These are phyloP conservation scores for Citrus reticulata DNA, from an alignment of 345 rosid species.

Conservation along the genomic window DNA sequence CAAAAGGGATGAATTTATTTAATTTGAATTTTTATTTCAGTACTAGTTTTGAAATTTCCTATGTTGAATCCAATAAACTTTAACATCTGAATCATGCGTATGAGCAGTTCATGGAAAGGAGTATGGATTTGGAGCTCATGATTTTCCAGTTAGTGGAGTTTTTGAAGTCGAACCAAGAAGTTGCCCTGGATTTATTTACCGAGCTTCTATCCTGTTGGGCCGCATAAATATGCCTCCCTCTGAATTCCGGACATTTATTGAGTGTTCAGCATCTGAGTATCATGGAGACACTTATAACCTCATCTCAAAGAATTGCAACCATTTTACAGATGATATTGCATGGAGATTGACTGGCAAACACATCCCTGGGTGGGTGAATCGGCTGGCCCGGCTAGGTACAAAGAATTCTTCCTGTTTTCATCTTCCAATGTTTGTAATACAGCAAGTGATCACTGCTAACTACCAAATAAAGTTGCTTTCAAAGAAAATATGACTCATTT, in stretches of 20 bases:
- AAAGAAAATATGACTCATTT: neutral
- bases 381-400: constrained; percentile 69
- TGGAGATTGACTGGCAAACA: constrained; percentile 49
- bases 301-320: constrained; percentile 79
- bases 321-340: constrained; percentile 61
- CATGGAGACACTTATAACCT: constrained; percentile 84
- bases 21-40: neutral
- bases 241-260: constrained; percentile 56
- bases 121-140: constrained; percentile 77
- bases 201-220: constrained; percentile 54
- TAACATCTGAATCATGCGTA: neutral
- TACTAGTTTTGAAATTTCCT: neutral
- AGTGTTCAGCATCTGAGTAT: constrained; percentile 62
- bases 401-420: neutral
- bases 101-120: constrained; percentile 76
- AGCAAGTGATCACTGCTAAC: neutral
- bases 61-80: neutral
- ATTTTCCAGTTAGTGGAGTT: constrained; percentile 73
- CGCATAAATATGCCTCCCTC: constrained; percentile 36
- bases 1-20: neutral
- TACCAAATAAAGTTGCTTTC: neutral
- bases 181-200: constrained; percentile 66
- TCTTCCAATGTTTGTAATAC: neutral
- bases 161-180: constrained; percentile 73
- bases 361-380: constrained; percentile 80